Base-by-base conservation (phyloP, 495 filamentous ascomycete species). In the Lichina pygmaea region DNA sequence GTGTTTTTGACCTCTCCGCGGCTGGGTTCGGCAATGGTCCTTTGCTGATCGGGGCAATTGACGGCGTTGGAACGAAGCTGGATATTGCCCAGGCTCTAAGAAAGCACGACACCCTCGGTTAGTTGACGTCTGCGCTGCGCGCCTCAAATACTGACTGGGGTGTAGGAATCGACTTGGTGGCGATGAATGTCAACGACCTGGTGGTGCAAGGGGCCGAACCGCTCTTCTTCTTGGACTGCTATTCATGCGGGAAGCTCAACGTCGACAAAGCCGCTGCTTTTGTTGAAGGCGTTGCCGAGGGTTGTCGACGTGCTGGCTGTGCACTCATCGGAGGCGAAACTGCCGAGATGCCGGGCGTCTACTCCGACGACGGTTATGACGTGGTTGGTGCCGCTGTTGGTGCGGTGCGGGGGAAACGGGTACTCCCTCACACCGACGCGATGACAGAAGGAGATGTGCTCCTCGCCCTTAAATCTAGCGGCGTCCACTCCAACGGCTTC, bases 111-210 rank as follows among this genome's bases (percentile, higher is more conserved):
- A 92, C 83, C 6, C 84, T 95, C 10, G 86, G 60, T 45, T n/a
- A 32, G 45, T 47, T 8, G 5, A 8, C 6, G 30, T 4, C 2
- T 6, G 17, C 10, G 12, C 3, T 30, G 30, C 6, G 7, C 31
- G 5, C 1, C n/a, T 9, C 12, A 30, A 16, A 33, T 9, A 8
- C 45, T 47, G 30, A 41, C 31, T 36, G n/a, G 32, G 9, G n/a
- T 43, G 24, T 47, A 43, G 44, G 82, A 50, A 82, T 95, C 53
- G 89, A 97, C 57, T 70, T 97, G 10, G 91, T 95, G 2, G 89
- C 89, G 50, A 95, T 95, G 91, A 92, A 91, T 58, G 89, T 93
- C 55, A 95, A 97, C 60, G 89, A 95, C 60, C 68, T 95, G 0
- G 75, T 95, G 41, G 89, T 93, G 11, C 85, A 94, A 60, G 89